A percentile compares a stretch with the other conserved stretches of the same genome.
Conservation (phyloP, 148 eudicot genomes). For the Arbutus unedo region DNA sequence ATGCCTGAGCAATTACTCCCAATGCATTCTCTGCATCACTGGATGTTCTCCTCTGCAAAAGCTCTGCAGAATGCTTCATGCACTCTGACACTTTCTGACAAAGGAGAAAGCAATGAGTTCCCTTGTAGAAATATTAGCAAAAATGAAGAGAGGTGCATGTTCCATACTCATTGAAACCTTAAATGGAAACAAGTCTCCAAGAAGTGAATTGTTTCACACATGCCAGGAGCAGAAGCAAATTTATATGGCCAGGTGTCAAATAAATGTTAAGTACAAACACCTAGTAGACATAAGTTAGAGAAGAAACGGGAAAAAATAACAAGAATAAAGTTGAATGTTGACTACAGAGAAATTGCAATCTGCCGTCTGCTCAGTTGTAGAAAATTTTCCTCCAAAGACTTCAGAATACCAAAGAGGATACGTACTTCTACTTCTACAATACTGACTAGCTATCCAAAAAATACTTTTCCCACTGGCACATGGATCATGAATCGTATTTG, state of each 20-base stretch:
- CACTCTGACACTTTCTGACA: slow-evolving; percentile 74
- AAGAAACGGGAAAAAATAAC: slow-evolving; percentile 1
- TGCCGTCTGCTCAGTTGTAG: neutral
- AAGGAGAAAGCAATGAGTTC: neutral
- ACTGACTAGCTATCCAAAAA: neutral
- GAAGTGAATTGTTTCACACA: neutral
- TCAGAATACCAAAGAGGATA: slow-evolving; percentile 2
- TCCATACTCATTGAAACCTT: neutral
- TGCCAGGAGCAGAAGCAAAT: slow-evolving; percentile 4
- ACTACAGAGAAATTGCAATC: neutral
- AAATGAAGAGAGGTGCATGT: neutral
- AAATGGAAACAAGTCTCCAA: neutral
- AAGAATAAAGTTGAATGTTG: neutral
- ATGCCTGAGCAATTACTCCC: slow-evolving; percentile 61
- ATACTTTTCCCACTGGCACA: neutral
- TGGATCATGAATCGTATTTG: neutral
- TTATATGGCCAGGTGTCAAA: neutral
- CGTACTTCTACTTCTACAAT: neutral
- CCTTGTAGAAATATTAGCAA: neutral
- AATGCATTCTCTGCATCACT: slow-evolving; percentile 54
- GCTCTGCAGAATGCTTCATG: slow-evolving; percentile 58
- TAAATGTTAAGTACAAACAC: neutral
- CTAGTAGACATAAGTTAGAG: neutral
- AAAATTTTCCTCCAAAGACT: neutral
- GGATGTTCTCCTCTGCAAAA: slow-evolving; percentile 43